These are phyloP conservation scores for Blumeriella jaapii DNA, from an alignment of 2,329 filamentous ascomycete species.

Conservation along the genomic window DNA sequence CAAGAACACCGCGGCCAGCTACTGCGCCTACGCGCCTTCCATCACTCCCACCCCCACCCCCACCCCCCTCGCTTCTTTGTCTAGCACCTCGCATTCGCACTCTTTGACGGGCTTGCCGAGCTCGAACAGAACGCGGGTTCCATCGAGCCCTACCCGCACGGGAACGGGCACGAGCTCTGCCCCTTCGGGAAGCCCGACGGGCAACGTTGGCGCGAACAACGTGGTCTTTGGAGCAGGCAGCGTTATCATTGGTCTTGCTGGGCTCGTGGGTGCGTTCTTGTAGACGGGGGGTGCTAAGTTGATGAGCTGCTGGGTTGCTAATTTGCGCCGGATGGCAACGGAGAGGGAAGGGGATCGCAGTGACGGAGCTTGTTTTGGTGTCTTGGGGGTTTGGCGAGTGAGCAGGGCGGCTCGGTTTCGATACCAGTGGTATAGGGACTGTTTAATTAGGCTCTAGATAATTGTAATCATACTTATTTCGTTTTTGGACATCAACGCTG, in stretches of 20 bases:
- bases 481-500: too few species aligned
- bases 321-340: too few species aligned
- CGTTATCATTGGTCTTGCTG: slow-evolving; percentile 14
- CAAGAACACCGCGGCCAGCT: slow-evolving; percentile 14
- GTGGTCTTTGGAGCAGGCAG: slow-evolving; percentile 13
- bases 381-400: too few species aligned
- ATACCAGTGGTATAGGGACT: too few species aligned
- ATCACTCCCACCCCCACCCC: slow-evolving; percentile 15
- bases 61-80: slow-evolving; percentile 8
- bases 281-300: slow-evolving; percentile 8
- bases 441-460: too few species aligned
- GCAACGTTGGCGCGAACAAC: slow-evolving; percentile 11
- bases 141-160: slow-evolving; percentile 5
- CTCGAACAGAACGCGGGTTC: not conserved
- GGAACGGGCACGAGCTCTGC: slow-evolving; percentile 6
- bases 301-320: too few species aligned
- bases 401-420: too few species aligned
- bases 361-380: too few species aligned
- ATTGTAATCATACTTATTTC: too few species aligned
- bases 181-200: slow-evolving; percentile 7
- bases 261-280: slow-evolving; percentile 18
- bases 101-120: not conserved
- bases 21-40: slow-evolving; percentile 19
- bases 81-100: not conserved
- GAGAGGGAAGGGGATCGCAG: too few species aligned